Evolutionary conservation across 1,284 basidiomycete species (phyloP).

Genomic region (Cutaneotrichosporon mucoides): DNA sequence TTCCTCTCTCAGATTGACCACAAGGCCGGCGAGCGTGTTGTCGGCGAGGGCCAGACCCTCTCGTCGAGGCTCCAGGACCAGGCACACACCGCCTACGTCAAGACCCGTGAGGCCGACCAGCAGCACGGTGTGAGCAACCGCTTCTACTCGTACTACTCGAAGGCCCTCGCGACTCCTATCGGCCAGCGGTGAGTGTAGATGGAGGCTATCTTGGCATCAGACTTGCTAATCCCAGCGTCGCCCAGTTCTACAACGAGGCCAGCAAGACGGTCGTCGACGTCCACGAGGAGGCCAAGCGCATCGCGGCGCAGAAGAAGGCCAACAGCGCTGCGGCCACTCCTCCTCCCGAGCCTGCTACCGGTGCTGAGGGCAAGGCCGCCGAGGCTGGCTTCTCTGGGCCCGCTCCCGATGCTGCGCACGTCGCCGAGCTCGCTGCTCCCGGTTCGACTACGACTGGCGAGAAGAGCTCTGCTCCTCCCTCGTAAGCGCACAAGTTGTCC

Average conservation of each 20-base stretch:
- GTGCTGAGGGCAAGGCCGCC: not conserved
- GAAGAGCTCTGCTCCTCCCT: not conserved
- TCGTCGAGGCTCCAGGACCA: conserved; percentile 63
- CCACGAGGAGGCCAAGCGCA: conserved; percentile 54
- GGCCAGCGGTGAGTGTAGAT: conserved; percentile 58
- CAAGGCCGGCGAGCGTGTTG: conserved; percentile 60
- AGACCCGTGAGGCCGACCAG: conserved; percentile 71
- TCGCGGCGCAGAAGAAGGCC: conserved; percentile 42
- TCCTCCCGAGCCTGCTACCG: not conserved
- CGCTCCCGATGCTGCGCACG: not conserved
- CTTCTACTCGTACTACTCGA: conserved; percentile 71
- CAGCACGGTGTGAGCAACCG: conserved; percentile 68
- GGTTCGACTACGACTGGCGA: not conserved
- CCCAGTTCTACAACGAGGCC: conserved; percentile 62
- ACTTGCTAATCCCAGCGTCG: conserved; percentile 34
- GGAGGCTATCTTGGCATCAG: no score
- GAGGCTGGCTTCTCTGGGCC: not conserved
- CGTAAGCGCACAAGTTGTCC: not conserved
- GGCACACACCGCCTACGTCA: conserved; percentile 56
- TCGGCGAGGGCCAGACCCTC: conserved; percentile 57
- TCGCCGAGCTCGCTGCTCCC: not conserved
- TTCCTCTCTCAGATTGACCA: conserved; percentile 71
- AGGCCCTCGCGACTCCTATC: conserved; percentile 66
- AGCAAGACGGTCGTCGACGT: conserved; percentile 63
- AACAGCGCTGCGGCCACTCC: not conserved